Base-by-base conservation (phyloP, 148 eudicot genomes). In the Camellia granthamiana region DNA sequence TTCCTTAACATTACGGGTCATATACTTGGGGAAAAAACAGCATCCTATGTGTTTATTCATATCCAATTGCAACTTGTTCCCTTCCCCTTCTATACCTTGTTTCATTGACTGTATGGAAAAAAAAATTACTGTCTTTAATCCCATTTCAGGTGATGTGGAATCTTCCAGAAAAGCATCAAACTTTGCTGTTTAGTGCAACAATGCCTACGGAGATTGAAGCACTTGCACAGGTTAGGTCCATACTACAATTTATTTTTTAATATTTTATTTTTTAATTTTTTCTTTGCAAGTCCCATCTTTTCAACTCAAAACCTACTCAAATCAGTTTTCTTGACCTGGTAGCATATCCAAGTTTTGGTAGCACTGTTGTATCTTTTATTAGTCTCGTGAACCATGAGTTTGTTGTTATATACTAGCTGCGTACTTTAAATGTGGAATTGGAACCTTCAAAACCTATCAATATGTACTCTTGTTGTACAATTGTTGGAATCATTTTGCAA, bases 121-220 rank as follows among this genome's bases (percentile, higher is more conserved):
- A 44, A 44, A 55, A 2, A 64, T 46, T 68, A 18, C 46, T 5
- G 18, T 58, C 10, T 81, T 13, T 30, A n/a, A n/a, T 30, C 68
- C 42, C 60, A 64, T 67, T 77, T 75, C 77, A 88, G 90, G 88
- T 88, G 76, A 88, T 88, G 90, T 85, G 47, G 61, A 88, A 79
- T 82, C 87, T 88, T 78, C 90, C 88, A 3, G 66, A 78, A 78
- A 88, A 84, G 77, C 88, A 88, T 80, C 90, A 88, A 72, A 88
- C 90, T 13, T 75, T 88, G 87, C 74, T 88, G 64, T 88, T 88
- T 38, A 88, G 90, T 84, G 90, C 90, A 75, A 88, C 90, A 52
- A 88, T 88, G 90, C 90, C 90, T 5, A 84, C 82, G 81, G 90
- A 88, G 87, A 88, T 88, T 84, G 90, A 88, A 88, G 83, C 83